Evolutionary conservation across 139 green algal species (phyloP), one percentile per base, ranked within the genome.

Genomic region (Pedinophyceae sp.): DNA sequence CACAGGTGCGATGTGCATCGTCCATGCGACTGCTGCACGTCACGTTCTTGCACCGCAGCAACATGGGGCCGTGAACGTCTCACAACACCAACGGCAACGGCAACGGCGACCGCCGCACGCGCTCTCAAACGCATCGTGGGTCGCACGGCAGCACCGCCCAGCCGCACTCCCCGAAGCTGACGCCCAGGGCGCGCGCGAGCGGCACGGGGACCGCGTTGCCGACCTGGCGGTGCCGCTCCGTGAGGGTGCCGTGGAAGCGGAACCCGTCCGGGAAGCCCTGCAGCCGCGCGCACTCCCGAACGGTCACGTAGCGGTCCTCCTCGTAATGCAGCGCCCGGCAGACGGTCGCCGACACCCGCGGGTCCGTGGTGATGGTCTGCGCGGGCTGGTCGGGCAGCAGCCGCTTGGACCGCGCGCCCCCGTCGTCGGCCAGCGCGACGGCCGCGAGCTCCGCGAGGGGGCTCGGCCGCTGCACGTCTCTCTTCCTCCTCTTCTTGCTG

Each of bases 341-440:
- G 52, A 88, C 77, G 70, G 97, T 97, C 70, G 89, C 88, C 88
- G 97, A 97, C 57, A 89, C 89, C 71, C 96, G 83, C 4, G 88
- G 88, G 71, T 97, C 88, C 19, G 88, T 97, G 58, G 83, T 91
- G 58, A 78, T 86, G 50, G 88, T 97, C 59, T 89, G 88, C 79
- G 97, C 97, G 71, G 97, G 93, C 19, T 89, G 89, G 7, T 63
- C 48, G 43, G 61, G 81, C 70, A 95, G 87, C 30, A 97, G 70
- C 13, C 88, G 76, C 4, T 87, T 85, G 68, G 90, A 97, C 55
- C 97, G 74, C 18, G 89, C 88, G 13, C 78, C 82, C 3, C 87
- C 97, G n/a, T n/a, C n/a, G 75, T 95, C 93, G 64, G 88, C 87
- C 60, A 97, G 79, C 71, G 89, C 97, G 85, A 85, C 96, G 10